Conservation (phyloP, 1,284 basidiomycete genomes). For the Trichosporon coremiiforme region DNA sequence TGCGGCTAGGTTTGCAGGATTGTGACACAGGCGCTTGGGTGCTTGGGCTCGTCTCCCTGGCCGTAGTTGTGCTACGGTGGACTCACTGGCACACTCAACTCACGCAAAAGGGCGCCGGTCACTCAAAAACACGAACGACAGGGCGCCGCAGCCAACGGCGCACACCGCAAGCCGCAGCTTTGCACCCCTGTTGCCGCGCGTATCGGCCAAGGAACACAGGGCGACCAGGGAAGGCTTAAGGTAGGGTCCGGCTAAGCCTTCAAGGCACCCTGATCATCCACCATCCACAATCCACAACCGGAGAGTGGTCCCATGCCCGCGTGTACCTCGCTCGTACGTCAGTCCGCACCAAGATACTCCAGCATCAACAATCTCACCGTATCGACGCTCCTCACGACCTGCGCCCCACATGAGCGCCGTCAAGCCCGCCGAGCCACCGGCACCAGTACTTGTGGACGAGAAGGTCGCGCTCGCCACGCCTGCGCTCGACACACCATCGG, state of each 20-base stretch:
- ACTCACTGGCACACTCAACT: no score
- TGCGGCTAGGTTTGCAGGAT: neutral
- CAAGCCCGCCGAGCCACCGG: neutral
- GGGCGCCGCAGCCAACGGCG: neutral
- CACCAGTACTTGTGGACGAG: neutral
- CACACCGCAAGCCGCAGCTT: neutral
- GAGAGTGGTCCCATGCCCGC: neutral
- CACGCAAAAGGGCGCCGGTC: neutral
- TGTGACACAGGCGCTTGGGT: neutral
- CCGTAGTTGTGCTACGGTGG: no score
- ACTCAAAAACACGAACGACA: slow-evolving; percentile 6
- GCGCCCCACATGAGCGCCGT: neutral
- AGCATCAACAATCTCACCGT: neutral
- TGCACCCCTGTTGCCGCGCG: neutral
- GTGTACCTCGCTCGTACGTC: neutral
- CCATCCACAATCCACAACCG: neutral
- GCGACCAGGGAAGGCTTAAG: neutral
- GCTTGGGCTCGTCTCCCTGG: neutral
- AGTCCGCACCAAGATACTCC: neutral
- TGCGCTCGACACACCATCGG: neutral
- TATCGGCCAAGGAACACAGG: neutral
- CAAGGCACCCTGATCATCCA: neutral
- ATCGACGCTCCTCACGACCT: neutral
- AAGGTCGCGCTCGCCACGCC: neutral
- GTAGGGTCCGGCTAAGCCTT: slow-evolving; percentile 1